Conservation (phyloP, 2,329 filamentous ascomycete species). For the Xylaria sp. region DNA sequence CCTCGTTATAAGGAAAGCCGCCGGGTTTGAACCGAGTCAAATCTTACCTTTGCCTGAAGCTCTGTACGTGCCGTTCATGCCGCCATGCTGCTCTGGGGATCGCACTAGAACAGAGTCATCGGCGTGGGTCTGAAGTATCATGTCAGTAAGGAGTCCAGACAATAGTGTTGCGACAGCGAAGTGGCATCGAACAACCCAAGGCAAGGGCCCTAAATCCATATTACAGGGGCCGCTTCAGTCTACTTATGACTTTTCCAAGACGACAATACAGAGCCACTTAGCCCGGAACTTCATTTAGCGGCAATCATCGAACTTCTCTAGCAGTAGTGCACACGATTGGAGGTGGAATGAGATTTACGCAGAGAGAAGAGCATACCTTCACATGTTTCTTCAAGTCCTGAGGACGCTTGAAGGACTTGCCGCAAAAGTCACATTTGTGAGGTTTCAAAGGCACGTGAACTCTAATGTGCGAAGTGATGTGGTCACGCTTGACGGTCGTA, state of each 20-base stretch:
- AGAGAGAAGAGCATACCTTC: slow-evolving; percentile 66
- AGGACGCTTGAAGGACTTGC: slow-evolving; percentile 98
- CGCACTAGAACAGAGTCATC: slow-evolving; percentile 84
- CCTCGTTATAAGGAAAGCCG: slow-evolving; percentile 51
- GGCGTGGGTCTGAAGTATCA: slow-evolving; percentile 76
- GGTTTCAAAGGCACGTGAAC: slow-evolving; percentile 99
- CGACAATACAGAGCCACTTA: too few relatives aligned
- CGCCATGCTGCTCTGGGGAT: slow-evolving; percentile 62
- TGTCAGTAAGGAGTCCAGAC: slow-evolving; percentile 13
- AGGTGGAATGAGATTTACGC: background rate
- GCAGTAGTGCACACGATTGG: background rate
- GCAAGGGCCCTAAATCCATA: too few relatives aligned
- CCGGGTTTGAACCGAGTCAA: slow-evolving; percentile 39
- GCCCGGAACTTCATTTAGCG: background rate
- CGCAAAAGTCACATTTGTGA: slow-evolving; percentile 98
- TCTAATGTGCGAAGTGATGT: slow-evolving; percentile 98
- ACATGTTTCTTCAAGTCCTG: slow-evolving; percentile 99
- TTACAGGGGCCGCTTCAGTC: too few relatives aligned
- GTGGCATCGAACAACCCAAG: too few relatives aligned
- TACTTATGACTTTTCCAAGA: too few relatives aligned
- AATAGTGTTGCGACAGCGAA: background rate
- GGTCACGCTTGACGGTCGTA: slow-evolving; percentile 97
- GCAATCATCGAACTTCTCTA: background rate
- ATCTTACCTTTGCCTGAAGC: slow-evolving; percentile 65
- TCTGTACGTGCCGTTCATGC: slow-evolving; percentile 64